Evolutionary conservation across 192 early-diverging fungal species (phyloP).

Genomic region (Backusella sp.): DNA sequence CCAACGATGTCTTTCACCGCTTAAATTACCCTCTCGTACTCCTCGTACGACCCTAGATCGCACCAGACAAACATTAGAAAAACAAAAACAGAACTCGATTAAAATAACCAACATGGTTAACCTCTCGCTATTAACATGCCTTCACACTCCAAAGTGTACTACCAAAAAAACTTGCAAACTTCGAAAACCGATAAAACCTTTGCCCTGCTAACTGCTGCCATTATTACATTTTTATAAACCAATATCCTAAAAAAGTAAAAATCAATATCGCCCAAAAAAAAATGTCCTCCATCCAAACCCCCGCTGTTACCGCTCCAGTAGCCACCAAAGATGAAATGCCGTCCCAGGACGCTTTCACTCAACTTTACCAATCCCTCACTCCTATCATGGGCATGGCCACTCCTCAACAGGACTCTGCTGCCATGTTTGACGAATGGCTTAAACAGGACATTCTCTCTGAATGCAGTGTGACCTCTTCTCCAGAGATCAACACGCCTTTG

Average conservation of each 20-base stretch:
- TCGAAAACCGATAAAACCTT: constrained; percentile 16
- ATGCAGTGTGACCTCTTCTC: constrained; percentile 26
- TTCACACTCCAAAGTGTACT: constrained; percentile 17
- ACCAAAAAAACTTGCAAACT: constrained; percentile 28
- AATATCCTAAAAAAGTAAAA: background rate
- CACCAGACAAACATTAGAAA: constrained; percentile 13
- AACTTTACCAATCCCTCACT: constrained; percentile 30
- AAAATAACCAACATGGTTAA: constrained; percentile 23
- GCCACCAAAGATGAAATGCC: constrained; percentile 15
- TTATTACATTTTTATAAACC: background rate
- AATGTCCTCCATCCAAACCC: constrained; percentile 19
- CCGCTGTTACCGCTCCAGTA: constrained; percentile 8
- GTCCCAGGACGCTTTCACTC: constrained; percentile 27
- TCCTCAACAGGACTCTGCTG: constrained; percentile 13
- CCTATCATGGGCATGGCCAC: constrained; percentile 2
- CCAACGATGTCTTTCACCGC: constrained; percentile 21
- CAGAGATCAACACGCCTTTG: constrained; percentile 34
- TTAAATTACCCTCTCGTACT: constrained; percentile 17
- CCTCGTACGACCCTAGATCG: constrained; percentile 14
- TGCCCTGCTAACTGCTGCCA: background rate
- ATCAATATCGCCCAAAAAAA: constrained; percentile 2
- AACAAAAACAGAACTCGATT: constrained; percentile 11
- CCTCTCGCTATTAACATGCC: constrained; percentile 21
- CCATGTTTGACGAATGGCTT: constrained; percentile 48
- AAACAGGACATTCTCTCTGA: constrained; percentile 37